Conservation (phyloP, 2,329 filamentous ascomycete genomes). For the Aspergillus spinulosporus region DNA sequence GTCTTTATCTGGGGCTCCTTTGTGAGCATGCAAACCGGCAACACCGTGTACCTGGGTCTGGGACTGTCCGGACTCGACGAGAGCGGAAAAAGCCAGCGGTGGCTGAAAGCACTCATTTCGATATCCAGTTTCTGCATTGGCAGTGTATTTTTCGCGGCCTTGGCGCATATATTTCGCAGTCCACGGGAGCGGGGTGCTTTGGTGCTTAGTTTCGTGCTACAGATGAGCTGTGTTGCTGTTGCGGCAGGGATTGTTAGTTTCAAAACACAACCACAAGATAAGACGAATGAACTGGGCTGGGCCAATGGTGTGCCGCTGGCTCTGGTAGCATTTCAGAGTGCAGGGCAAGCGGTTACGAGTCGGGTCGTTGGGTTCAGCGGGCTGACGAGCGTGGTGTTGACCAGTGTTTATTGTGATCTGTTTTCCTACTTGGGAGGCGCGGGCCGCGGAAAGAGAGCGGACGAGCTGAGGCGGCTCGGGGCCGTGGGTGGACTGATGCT, state of each 20-base stretch:
- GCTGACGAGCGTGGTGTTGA: conserved; percentile 75
- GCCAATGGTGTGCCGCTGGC: conserved; percentile 66
- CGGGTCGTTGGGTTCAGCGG: conserved; percentile 68
- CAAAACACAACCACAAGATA: conserved; percentile 25
- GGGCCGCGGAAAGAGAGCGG: conserved; percentile 45
- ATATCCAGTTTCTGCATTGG: conserved; percentile 71
- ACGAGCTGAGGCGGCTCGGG: conserved; percentile 54
- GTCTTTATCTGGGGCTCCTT: conserved; percentile 78
- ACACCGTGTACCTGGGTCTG: conserved; percentile 76
- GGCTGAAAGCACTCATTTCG: conserved; percentile 71
- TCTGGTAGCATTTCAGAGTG: conserved; percentile 73
- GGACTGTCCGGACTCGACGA: conserved; percentile 60
- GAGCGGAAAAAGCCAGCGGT: conserved; percentile 50
- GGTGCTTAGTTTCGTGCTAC: conserved; percentile 56
- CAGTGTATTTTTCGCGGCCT: conserved; percentile 68
- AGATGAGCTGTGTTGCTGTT: conserved; percentile 52
- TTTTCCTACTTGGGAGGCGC: conserved; percentile 65
- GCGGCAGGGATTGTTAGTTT: conserved; percentile 57
- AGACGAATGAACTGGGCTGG: conserved; percentile 47
- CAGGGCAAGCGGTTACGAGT: conserved; percentile 75
- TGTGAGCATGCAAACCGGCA: conserved; percentile 83
- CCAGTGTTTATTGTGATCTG: conserved; percentile 78
- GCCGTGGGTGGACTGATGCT: conserved; percentile 55
- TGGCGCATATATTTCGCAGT: conserved; percentile 36
- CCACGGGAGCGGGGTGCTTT: conserved; percentile 48